Base-by-base conservation (phyloP, 352 stramenopile genomes). In the Phytopythium sindhum region DNA sequence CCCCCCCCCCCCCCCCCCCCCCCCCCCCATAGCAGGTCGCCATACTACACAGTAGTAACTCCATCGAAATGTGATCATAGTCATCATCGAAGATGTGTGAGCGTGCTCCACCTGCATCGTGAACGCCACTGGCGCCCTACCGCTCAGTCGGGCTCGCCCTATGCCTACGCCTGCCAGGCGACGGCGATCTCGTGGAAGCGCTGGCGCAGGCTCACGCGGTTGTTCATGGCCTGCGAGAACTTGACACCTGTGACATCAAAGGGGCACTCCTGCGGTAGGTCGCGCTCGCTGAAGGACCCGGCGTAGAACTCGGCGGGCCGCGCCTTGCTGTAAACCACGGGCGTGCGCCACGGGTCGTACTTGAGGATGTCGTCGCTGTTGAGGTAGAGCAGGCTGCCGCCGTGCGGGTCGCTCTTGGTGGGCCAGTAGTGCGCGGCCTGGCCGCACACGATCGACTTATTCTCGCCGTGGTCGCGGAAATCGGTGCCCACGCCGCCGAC, bases 361-460 rank as follows among this genome's bases (percentile, higher is more conserved):
- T 68, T 35, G 15, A 86, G 41, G 50, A 92, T 80, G 50, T 78
- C 66, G 65, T 92, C 81, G 59, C 79, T 87, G 65, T 90, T 90
- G 44, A 90, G 70, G 69, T 89, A 92, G 35, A 90, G 56, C 51
- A 75, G 48, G n/a, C 67, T 75, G 45, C 65, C 12, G 59, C 61
- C 15, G 41, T 60, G n/a, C 42, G 66, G 15, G 54, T 58, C 24
- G 7, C 62, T 33, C 60, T 59, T 78, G 8, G 77, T 67, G 0
- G 81, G 83, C 54, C 77, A 88, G 47, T 81, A 90, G 41, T 92
- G 84, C 35, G 85, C 66, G 0, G 68, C 69, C 31, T 85, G 67
- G 17, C 84, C 84, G 31, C 84, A 92, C 6, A 92, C 51, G 21
- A 79, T 56, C 0, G 67, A 72, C 19, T 81, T 75, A 11, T 60